phyloP scores from a whole-genome alignment of 495 filamentous ascomycete species.

The Aspergillus bridgeri region DNA sequence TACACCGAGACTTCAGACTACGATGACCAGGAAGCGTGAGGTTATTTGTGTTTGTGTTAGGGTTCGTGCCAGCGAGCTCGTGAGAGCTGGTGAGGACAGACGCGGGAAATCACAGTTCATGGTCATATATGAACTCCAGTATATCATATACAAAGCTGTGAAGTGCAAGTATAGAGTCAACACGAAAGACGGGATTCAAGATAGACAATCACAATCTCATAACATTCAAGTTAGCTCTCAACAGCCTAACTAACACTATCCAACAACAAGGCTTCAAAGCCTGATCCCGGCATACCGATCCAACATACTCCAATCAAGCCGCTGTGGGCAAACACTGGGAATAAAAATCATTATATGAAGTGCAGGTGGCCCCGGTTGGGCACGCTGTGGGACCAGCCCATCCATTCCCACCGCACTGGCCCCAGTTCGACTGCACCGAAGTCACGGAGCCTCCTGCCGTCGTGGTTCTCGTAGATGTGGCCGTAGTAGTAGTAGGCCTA shows the following conservation, averaged over 20 bases:
- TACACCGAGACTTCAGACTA: neutral
- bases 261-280: too few species aligned
- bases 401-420: slow-evolving; percentile 48
- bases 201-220: too few species aligned
- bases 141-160: neutral
- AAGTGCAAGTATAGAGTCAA: too few species aligned
- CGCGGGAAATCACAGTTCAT: neutral
- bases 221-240: neutral
- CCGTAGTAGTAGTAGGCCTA: neutral
- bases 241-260: neutral
- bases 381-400: slow-evolving; percentile 49
- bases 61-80: too few species aligned
- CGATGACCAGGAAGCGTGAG: neutral
- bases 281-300: neutral
- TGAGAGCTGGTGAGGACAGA: neutral
- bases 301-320: neutral
- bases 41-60: neutral
- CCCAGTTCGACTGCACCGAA: slow-evolving; percentile 30
- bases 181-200: too few species aligned
- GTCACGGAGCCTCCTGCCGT: slow-evolving; percentile 5
- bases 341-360: slow-evolving; percentile 44
- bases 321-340: slow-evolving; percentile 43
- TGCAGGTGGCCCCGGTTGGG: slow-evolving; percentile 39
- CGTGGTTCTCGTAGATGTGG: slow-evolving; percentile 8
- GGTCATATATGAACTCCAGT: neutral